Evolutionary conservation across 495 filamentous ascomycete genomes (phyloP), one percentile per base, ranked within the genome.

Genomic region (Trichoderma reesei): DNA sequence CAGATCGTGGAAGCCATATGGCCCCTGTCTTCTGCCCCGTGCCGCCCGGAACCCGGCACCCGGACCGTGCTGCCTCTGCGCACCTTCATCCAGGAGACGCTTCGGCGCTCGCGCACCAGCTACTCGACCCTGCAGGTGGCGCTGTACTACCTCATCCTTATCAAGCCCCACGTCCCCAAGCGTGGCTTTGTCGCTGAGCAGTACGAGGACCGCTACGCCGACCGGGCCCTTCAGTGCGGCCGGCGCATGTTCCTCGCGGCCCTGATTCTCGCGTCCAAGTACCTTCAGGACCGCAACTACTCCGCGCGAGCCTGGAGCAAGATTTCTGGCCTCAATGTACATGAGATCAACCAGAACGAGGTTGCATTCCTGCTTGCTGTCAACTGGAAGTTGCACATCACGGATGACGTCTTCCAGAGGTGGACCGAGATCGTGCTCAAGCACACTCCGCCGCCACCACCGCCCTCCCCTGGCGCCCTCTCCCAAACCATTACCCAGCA

Each of bases 1-100:
- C 91, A 97, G 75, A 96, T 97, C 75, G 93, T 98, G 39, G 92
- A 97, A 75, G 90, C 86, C 37, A 96, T 98, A 68, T 98, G 94
- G 94, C 93, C 95, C n/a, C 78, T 86, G 3, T 88, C 88, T 14
- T 85, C 81, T 60, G 80, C 85, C 33, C 77, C 80, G 37, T 80
- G 81, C 66, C 80, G 84, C 65, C 79, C 76, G 60, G 84, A 86
- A 41, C 70, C 75, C 65, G 81, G 84, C 14, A 78, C 74, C 62
- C 82, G 87, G 68, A 87, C 88, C 18, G 90, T 97, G 63, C 81
- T 98, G 66, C 92, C 93, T 64, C 81, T 98, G 66, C 88, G 93
- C 65, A 92, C 88, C 41, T 98, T 97, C 74, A 96, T 98, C 70
- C 92, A 97, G 74, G 94, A 98, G 78, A 97, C 94, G 33, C 84